These are phyloP conservation scores for Hordeum pubiflorum DNA, from an alignment of 202 grass and related monocot species.

Conservation along the genomic window DNA sequence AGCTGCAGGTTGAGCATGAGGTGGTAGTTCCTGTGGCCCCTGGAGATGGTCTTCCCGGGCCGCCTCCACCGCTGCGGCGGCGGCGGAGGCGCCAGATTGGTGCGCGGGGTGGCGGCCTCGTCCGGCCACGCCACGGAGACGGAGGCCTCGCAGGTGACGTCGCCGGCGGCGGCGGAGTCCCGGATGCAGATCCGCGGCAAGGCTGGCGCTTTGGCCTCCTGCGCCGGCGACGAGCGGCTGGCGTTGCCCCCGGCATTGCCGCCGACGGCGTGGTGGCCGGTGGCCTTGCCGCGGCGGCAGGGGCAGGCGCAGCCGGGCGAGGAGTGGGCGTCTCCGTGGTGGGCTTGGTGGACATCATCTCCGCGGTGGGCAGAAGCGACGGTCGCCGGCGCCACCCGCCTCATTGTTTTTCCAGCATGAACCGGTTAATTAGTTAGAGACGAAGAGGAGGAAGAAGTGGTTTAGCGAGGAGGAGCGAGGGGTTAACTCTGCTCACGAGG, in stretches of 20 bases:
- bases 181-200: conserved; percentile 55
- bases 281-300: background rate
- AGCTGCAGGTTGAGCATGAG: conserved; percentile 72
- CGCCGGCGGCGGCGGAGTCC: conserved; percentile 45
- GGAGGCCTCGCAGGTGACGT: conserved; percentile 33
- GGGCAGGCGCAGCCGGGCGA: background rate
- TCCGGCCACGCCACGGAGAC: background rate
- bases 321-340: conserved; percentile 29
- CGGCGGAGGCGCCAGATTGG: background rate
- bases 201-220: conserved; percentile 6
- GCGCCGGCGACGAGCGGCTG: conserved; percentile 18
- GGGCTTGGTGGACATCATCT: conserved; percentile 33
- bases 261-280: conserved; percentile 23
- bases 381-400: conserved; percentile 40
- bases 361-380: background rate
- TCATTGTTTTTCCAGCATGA: background rate
- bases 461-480: background rate
- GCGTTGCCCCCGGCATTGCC: conserved; percentile 13
- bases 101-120: background rate
- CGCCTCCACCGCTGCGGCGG: background rate
- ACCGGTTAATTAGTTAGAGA: background rate
- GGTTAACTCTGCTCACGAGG: background rate
- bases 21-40: conserved; percentile 64
- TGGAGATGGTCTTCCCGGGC: conserved; percentile 49
- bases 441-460: background rate